Base-by-base conservation (phyloP, 345 rosid genomes). In the Pistacia atlantica region DNA sequence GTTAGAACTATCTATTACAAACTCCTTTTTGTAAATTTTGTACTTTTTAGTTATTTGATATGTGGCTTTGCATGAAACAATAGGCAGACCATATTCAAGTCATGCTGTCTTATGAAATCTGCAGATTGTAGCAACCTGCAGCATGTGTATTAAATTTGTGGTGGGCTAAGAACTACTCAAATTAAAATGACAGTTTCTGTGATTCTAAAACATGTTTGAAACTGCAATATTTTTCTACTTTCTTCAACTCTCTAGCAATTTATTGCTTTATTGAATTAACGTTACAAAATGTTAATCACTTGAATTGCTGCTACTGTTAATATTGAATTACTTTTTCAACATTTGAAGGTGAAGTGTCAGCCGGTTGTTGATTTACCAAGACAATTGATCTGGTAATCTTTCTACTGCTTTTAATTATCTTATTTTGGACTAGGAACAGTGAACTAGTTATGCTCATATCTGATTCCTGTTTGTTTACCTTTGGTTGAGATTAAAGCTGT, bases 321-420 rank as follows among this genome's bases (percentile, higher is more conserved):
- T 79, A 65, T 61, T 76, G 35, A 69, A 69, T 33, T 62, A 37
- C 69, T 25, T 76, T 69, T 68, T 60, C 51, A 28, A 76, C 25
- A 59, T 83, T 78, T 84, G 84, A 83, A 95, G 98, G 97, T 96
- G 77, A 96, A 96, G 84, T 90, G 93, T 74, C 99, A 93, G 85
- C 99, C 98, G 59, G 81, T 84, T 22, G 74, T 88, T 46, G 97
- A 96, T 73, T 42, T 42, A 31, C 75, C n/a, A 52, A 83, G 89
- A 65, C 92, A 89, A 66, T 76, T 96, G 82, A 82, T 93, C 68
- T 96, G 98, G 99, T 95, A 87, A 82, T 76, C 11, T 33, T 12
- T 77, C 10, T 80, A 25, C 49, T 55, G 42, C 52, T 37, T 76
- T 76, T 56, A 42, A 58, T 75, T 38, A 17, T 78, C 37, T 56